Conservation (phyloP, 225 moss, liverwort and hornwort genomes). For the Pseudoscleropodium purum region DNA sequence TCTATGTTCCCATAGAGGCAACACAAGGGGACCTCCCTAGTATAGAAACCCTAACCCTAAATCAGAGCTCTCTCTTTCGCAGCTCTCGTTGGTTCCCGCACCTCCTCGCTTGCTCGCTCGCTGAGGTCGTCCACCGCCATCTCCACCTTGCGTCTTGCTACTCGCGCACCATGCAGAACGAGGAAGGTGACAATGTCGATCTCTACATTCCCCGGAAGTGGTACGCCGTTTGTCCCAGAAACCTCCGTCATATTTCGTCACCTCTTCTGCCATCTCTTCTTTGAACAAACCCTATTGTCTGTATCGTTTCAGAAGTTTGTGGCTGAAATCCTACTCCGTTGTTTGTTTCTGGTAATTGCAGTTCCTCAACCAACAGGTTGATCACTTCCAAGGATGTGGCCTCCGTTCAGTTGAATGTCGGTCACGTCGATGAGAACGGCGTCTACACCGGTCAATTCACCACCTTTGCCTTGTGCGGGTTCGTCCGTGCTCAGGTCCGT, state of each 20-base stretch:
- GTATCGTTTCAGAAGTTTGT: not conserved
- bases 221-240: not conserved
- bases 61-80: not conserved
- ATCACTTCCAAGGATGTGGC: slow-evolving; percentile 37
- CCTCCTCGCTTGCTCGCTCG: not conserved
- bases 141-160: not conserved
- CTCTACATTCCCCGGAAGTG: slow-evolving; percentile 54
- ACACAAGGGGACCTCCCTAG: not conserved
- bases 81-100: not conserved
- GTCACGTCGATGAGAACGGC: slow-evolving; percentile 38
- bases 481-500: slow-evolving; percentile 33
- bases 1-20: not conserved
- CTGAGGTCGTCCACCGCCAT: not conserved
- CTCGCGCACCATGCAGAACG: slow-evolving; percentile 35
- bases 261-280: not conserved
- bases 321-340: not conserved
- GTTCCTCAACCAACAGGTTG: slow-evolving; percentile 40
- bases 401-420: slow-evolving; percentile 38
- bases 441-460: slow-evolving; percentile 41
- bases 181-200: slow-evolving; percentile 41
- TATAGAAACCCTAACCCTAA: slow-evolving; percentile 1
- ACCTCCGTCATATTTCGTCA: not conserved
- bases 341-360: not conserved
- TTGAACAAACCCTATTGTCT: not conserved
- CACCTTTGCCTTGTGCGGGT: slow-evolving; percentile 37